Base-by-base conservation (phyloP, 106 monocot species). In the Agapanthus africanus region DNA sequence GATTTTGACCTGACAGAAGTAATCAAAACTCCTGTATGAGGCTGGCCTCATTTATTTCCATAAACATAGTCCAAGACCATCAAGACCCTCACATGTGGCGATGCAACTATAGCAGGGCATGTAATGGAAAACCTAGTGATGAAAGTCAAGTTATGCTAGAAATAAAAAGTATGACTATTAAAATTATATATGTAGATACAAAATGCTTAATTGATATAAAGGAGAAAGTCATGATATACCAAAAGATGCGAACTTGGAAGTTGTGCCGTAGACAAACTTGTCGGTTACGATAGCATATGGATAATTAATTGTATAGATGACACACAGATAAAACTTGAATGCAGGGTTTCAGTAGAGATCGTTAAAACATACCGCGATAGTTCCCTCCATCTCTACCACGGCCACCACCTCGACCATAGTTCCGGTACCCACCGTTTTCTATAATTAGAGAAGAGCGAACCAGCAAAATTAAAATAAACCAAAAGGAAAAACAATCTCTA, bases 381-480 rank as follows among this genome's bases (percentile, higher is more conserved):
- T 74, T 73, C 73, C 81, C 80, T 31, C 70, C 65, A 42, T 85
- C 77, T 78, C 90, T 69, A 57, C 82, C 82, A 22, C 85, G 79
- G 7, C 83, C 85, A 68, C 93, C 82, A 35, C 85, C 89, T 64
- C 76, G 75, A 69, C 72, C 61, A 81, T 85, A 75, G 28, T 85
- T 83, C 31, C 66, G 67, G 72, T 80, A 94, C 15, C 87, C 90
- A 67, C 85, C 90, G 75, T 88, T 88, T 68, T 90, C 94, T 94
- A 68, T 34, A 50, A 72, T 18, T 26, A 41, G 16, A 74, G 4
- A 40, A 23, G 15, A 44, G 25, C 0, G 1, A 27, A 40, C 27
- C 8, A 71, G 16, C 3, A 40, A 11, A n/a, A 34, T 6, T 21
- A 31, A 70, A 19, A 47, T 19, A 32, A 70, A 41, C 21, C 10